Conservation (phyloP, 371 early-diverging fungal species). For the Rhizopus stolonifer region DNA sequence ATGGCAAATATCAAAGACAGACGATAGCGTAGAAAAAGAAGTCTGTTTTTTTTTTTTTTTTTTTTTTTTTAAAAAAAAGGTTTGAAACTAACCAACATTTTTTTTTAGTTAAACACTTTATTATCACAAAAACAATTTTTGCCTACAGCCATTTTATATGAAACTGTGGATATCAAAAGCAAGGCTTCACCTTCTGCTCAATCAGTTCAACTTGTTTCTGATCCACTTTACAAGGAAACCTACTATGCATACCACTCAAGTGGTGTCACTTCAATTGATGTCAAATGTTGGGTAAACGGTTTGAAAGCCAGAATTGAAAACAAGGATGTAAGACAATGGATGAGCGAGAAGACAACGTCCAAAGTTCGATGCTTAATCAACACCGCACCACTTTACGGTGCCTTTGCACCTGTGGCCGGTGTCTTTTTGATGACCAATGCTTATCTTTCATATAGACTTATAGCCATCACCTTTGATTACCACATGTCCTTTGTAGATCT, state of each 20-base stretch:
- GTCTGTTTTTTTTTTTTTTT: too few relatives aligned
- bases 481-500: constrained; percentile 25
- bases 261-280: constrained; percentile 36
- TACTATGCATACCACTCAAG: constrained; percentile 39
- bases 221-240: constrained; percentile 36
- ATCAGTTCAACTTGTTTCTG: constrained; percentile 20
- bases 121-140: constrained; percentile 19
- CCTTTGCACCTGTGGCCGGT: constrained; percentile 35
- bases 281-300: constrained; percentile 26
- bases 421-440: constrained; percentile 30
- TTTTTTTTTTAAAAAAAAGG: too few relatives aligned
- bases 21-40: constrained; percentile 13
- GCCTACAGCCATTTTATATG: constrained; percentile 37
- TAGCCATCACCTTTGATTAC: constrained; percentile 29
- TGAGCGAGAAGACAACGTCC: constrained; percentile 20
- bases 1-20: constrained; percentile 28
- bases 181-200: constrained; percentile 6
- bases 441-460: constrained; percentile 39
- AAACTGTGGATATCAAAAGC: constrained; percentile 21
- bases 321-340: constrained; percentile 16
- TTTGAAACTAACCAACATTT: not conserved
- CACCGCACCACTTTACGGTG: constrained; percentile 19
- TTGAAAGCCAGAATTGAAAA: constrained; percentile 12
- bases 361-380: constrained; percentile 19
- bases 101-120: constrained; percentile 15